Base-by-base conservation (phyloP, 108 stramenopile genomes). In the Nitzschia sp. region DNA sequence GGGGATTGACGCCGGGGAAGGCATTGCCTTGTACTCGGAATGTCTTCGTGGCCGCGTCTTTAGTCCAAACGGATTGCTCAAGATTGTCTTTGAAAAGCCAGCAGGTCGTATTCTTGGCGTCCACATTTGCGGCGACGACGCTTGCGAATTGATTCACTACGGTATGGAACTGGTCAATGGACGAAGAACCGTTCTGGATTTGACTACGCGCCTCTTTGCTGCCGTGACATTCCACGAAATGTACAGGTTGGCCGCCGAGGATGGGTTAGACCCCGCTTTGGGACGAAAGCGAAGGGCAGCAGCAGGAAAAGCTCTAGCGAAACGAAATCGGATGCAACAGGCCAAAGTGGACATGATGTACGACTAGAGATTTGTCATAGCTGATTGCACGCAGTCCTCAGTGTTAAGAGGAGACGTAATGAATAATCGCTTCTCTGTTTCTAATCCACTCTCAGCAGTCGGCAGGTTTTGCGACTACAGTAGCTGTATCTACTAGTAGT, bases 151-250 rank as follows among this genome's bases (percentile, higher is more conserved):
- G 33, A 87, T 93, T 54, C 92, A 93, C 71, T 93, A 89, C 59
- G 92, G 92, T 0, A 93, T 93, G 88, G 88, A 93, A 64, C 70
- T 90, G 13, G 86, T 93, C 27, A 90, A 88, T 72, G 70, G 79
- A 19, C 59, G 76, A 47, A 73, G 82, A 11, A 93, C 92, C 17
- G 76, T 93, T 63, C 59, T 61, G 35, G 87, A 88, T 59, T 59
- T 93, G 32, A 48, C 66, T 13, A 66, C 48, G 17, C 85, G 78
- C 25, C 66, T 90, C 51, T 93, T 82, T 57, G 81, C 84, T 42
- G 92, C 92, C 0, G 92, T 93, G 9, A 93, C 92, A 2, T 93
- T 81, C 56, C 92, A 93, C 55, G 92, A 93, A 70, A 85, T 93
- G 83, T 93, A 90, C 54, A 54, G 66, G 1, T 85, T 90, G 64